Conservation (phyloP, 2,329 filamentous ascomycete genomes). For the Penicillium aurantiogriseum region DNA sequence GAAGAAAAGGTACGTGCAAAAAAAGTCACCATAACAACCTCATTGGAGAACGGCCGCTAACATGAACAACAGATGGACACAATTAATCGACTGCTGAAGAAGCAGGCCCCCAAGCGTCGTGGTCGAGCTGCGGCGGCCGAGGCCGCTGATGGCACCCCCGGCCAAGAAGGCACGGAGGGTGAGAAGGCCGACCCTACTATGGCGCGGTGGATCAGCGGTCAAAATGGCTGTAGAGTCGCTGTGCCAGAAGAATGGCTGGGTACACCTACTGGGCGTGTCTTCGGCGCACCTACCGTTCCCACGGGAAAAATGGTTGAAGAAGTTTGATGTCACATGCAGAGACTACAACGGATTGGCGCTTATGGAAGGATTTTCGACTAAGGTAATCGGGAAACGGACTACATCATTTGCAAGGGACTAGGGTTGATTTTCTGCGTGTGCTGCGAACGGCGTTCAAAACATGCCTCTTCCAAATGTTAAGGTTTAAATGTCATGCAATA, state of each 20-base stretch:
- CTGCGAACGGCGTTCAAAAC: conserved; percentile 11
- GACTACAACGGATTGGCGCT: conserved; percentile 23
- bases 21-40: neutral
- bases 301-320: conserved; percentile 41
- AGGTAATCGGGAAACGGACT: conserved; percentile 17
- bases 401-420: conserved; percentile 13
- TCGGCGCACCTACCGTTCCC: conserved; percentile 28
- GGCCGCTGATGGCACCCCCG: conserved; percentile 43
- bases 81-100: conserved; percentile 65
- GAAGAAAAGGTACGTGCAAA: conserved; percentile 65
- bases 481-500: conserved; percentile 1
- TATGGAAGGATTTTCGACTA: conserved; percentile 14
- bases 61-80: conserved; percentile 57
- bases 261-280: conserved; percentile 42
- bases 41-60: conserved; percentile 15
- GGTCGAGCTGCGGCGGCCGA: conserved; percentile 50
- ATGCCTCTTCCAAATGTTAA: neutral
- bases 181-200: conserved; percentile 46
- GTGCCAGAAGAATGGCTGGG: conserved; percentile 52
- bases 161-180: conserved; percentile 37
- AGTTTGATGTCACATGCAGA: conserved; percentile 25
- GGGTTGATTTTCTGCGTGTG: conserved; percentile 7
- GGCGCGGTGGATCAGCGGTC: conserved; percentile 47
- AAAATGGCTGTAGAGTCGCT: conserved; percentile 42
- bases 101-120: conserved; percentile 61